These are phyloP conservation scores for Melampsora larici-populina DNA, from an alignment of 1,284 basidiomycete genomes.

Conservation along the genomic window DNA sequence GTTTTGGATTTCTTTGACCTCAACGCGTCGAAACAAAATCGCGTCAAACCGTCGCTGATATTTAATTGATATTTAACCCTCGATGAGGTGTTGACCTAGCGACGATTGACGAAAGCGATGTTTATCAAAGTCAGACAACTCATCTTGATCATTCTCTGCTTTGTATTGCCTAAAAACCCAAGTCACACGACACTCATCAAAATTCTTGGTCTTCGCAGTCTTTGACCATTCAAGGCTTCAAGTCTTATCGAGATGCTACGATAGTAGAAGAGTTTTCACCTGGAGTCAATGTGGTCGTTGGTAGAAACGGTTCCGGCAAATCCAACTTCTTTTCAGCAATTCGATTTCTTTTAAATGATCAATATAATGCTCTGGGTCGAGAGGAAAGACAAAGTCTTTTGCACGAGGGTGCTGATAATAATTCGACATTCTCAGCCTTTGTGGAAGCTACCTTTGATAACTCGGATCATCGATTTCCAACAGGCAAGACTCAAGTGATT, in stretches of 20 bases:
- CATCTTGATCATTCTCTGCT: too few species aligned
- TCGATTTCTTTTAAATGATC: slow-evolving; percentile 53
- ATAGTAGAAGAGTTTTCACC: slow-evolving; percentile 61
- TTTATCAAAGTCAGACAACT: too few species aligned
- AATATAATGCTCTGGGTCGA: slow-evolving; percentile 53
- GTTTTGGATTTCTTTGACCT: too few species aligned
- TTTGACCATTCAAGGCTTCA: slow-evolving; percentile 92
- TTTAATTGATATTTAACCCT: too few species aligned
- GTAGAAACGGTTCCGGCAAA: slow-evolving; percentile 55
- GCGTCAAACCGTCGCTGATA: too few species aligned
- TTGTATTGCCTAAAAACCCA: too few species aligned
- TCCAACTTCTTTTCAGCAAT: slow-evolving; percentile 53
- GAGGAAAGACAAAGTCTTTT: slow-evolving; percentile 54
- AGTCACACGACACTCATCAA: too few species aligned
- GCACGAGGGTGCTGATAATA: slow-evolving; percentile 52
- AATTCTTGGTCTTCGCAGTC: slow-evolving; percentile 58
- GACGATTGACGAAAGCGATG: too few species aligned
- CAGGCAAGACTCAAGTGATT: slow-evolving; percentile 76
- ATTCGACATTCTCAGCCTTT: slow-evolving; percentile 53
- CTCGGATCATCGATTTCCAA: slow-evolving; percentile 59
- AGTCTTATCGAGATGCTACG: slow-evolving; percentile 73
- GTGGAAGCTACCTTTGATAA: slow-evolving; percentile 55
- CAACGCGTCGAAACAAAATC: too few species aligned
- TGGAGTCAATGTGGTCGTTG: slow-evolving; percentile 53
- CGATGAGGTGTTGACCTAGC: too few species aligned